Evolutionary conservation across 2,329 filamentous ascomycete genomes (phyloP).

Genomic region (Calonectria fujianensis): DNA sequence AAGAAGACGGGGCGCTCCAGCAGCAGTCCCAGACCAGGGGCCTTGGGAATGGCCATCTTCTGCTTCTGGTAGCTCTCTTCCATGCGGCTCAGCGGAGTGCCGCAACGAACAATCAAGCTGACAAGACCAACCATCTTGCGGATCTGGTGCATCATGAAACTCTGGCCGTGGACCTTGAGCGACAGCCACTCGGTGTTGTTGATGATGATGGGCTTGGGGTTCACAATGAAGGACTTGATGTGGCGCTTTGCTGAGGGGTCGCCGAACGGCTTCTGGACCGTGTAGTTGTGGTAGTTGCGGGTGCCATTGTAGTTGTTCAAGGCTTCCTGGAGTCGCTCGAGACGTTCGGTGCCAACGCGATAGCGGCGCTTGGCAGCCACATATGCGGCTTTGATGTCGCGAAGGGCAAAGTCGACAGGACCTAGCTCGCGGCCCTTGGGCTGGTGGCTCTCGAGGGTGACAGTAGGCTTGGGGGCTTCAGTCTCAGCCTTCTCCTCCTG

Average conservation of each 20-base stretch:
- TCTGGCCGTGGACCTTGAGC: conserved; percentile 96
- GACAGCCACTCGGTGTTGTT: conserved; percentile 96
- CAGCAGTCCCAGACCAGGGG: conserved; percentile 89
- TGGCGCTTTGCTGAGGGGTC: conserved; percentile 92
- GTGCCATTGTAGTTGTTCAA: conserved; percentile 88
- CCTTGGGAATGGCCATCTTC: conserved; percentile 93
- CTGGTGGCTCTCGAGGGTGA: conserved; percentile 58
- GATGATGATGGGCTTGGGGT: conserved; percentile 86
- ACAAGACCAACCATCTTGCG: conserved; percentile 99
- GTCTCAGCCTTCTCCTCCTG: conserved; percentile 52
- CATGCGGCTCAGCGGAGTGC: conserved; percentile 83
- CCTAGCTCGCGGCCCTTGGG: conserved; percentile 65
- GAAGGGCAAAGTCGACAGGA: conserved; percentile 79
- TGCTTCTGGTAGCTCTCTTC: conserved; percentile 81
- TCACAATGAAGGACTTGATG: conserved; percentile 93
- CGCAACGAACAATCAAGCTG: conserved; percentile 88
- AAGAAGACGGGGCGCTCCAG: conserved; percentile 95
- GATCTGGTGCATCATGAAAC: conserved; percentile 99
- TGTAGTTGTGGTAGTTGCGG: conserved; percentile 97
- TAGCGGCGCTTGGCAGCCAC: conserved; percentile 89
- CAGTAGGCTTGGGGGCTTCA: conserved; percentile 49
- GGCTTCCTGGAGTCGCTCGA: conserved; percentile 84
- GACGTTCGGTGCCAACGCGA: conserved; percentile 83
- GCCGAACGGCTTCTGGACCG: conserved; percentile 86
- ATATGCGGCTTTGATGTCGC: conserved; percentile 87